These are phyloP conservation scores for Candida pseudoviswanathii DNA, from an alignment of 1,139 yeast species.

Conservation along the genomic window DNA sequence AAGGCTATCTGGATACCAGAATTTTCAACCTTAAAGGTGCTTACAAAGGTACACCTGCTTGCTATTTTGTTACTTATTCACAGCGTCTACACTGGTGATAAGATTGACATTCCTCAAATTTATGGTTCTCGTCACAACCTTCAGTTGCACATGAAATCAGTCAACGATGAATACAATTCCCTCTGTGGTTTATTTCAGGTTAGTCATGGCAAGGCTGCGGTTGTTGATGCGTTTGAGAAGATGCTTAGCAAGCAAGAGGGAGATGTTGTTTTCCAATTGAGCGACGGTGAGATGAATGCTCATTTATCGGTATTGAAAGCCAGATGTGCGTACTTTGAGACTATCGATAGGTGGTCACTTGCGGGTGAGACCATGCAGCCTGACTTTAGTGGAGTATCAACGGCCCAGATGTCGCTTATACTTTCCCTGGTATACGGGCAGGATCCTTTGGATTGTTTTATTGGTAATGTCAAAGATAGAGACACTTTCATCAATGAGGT, in stretches of 20 bases:
- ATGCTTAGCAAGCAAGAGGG: constrained; percentile 20
- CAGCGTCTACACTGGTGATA: constrained; percentile 35
- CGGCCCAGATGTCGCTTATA: constrained; percentile 50
- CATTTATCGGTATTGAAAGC: constrained; percentile 56
- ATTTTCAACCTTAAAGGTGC: constrained; percentile 20
- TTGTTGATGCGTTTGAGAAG: constrained; percentile 15
- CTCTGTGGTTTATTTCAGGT: constrained; percentile 12
- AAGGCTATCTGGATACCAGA: constrained; percentile 24
- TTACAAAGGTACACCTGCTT: constrained; percentile 22
- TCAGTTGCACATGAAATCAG: constrained; percentile 12
- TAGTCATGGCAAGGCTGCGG: not conserved
- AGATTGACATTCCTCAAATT: constrained; percentile 16
- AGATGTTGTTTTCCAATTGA: constrained; percentile 32
- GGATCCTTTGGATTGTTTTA: constrained; percentile 45
- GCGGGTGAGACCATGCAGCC: constrained; percentile 18
- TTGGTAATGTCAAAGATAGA: constrained; percentile 19
- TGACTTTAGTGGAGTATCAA: constrained; percentile 47
- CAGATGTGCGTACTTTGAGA: constrained; percentile 67
- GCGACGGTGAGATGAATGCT: constrained; percentile 43
- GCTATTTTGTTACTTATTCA: constrained; percentile 37
- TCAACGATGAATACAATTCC: constrained; percentile 13
- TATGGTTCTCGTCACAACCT: constrained; percentile 13
- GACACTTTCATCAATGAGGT: constrained; percentile 55
- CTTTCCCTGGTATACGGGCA: constrained; percentile 57
- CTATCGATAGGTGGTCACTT: constrained; percentile 51